phyloP scores from a whole-genome alignment of 192 early-diverging fungal genomes.

The Chytriomyces hyalinus region DNA sequence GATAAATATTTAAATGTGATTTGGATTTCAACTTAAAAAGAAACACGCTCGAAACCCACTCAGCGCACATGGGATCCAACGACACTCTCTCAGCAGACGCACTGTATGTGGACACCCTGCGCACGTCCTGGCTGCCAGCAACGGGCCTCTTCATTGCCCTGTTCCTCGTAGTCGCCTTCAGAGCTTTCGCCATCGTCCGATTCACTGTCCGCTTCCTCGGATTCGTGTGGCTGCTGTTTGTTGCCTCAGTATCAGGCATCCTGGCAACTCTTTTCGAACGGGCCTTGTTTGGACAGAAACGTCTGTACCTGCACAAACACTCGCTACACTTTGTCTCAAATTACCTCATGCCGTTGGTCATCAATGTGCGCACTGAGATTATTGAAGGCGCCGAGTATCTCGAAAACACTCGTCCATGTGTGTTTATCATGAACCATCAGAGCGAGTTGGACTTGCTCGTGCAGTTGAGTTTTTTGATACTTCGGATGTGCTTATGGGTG shows the following conservation, averaged over 20 bases:
- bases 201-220: conserved; percentile 6
- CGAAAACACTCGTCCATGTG: conserved; percentile 23
- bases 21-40: too few species aligned
- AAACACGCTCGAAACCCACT: too few species aligned
- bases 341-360: not conserved
- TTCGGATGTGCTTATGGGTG: not conserved
- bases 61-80: not conserved
- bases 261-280: not conserved
- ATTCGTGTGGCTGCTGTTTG: not conserved
- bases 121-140: not conserved
- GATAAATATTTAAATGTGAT: too few species aligned
- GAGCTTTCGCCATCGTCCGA: not conserved
- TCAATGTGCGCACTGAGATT: conserved; percentile 17
- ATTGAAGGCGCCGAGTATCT: conserved; percentile 38
- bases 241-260: not conserved
- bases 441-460: conserved; percentile 67
- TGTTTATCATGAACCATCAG: conserved; percentile 74
- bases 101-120: not conserved
- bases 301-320: conserved; percentile 9
- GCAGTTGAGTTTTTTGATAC: conserved; percentile 8
- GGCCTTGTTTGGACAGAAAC: not conserved
- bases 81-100: not conserved
- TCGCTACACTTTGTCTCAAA: not conserved
- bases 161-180: not conserved
- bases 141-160: not conserved